Base-by-base conservation (phyloP, 257 asterid genomes). In the Gardenia jasminoides region DNA sequence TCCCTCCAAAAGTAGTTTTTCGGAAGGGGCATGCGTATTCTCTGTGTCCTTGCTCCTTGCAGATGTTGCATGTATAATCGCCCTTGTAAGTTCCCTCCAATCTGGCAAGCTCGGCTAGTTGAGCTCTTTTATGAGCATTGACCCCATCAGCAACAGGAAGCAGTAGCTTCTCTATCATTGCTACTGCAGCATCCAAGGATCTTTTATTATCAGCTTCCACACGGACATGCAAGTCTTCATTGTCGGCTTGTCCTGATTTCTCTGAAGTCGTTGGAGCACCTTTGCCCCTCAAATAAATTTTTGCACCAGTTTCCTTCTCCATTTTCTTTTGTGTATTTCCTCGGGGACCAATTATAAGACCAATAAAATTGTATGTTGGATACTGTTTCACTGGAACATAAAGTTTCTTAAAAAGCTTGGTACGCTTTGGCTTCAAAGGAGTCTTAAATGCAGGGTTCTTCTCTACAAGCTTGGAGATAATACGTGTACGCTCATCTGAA, bases 251-350 rank as follows among this genome's bases (percentile, higher is more conserved):
- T 70, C 72, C 80, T 54, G 46, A 58, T 65, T 83, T 83, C 78
- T 81, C 36, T 52, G 62, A 73, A 56, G 48, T 67, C n/a, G 54
- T 75, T 43, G 39, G 52, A 5, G 84, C 73, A 30, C 86, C 87
- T 74, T 74, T 83, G n/a, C 87, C 89, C 48, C 87, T 74, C 75
- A 86, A 47, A 20, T 44, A 48, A 61, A 86, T 86, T 69, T 65
- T 86, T 24, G 89, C 89, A 22, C 86, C 86, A 26, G 86, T 84
- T 82, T 86, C 83, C 78, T 82, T 84, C 62, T 86, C 87, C 89
- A 86, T 86, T 59, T 78, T 82, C 84, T 86, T 86, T 75, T 81
- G 89, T 20, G 84, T 86, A 80, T 77, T 86, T n/a, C 89, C 89
- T 72, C 84, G 82, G 3, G 87, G 89, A 28, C 89, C 89, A 73